Base-by-base conservation (phyloP, 805 yeast genomes). In the Dipodascopsis uninucleata region DNA sequence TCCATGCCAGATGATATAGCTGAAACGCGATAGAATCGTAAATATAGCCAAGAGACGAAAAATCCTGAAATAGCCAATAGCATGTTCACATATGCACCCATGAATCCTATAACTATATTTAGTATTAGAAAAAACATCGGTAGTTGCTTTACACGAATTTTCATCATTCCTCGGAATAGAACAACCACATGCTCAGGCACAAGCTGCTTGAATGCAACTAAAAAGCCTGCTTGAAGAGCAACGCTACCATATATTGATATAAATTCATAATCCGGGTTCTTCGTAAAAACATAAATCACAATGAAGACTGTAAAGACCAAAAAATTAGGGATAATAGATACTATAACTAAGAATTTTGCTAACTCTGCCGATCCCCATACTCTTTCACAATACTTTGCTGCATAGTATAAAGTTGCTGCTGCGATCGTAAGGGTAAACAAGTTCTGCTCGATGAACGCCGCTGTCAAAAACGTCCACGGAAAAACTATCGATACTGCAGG, bases 21-120 rank as follows among this genome's bases (percentile, higher is more conserved):
- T 3, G 41, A 33, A 28, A 38, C 42, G 8, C 49, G 42, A 68
- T 68, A 80, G 63, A 86, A 89, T 54, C 97, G 74, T 56, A 89
- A 70, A 61, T 87, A 90, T 36, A 67, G 60, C 85, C 90, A 89
- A 14, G 89, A 71, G 2, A 78, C 68, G 38, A 85, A 64, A 57
- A 89, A 87, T 5, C 73, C 73, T 2, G 58, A 23, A 60, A 63
- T 59, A 21, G 65, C 61, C 20, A 65, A 61, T 3, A 58, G 22
- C 10, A 47, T 42, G 5, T 34, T 36, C n/a, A 71, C 41, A 55
- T 63, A 54, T 56, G 59, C 58, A 10, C 46, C 51, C 41, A 66
- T 18, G 54, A 58, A 4, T 43, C 56, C 58, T 38, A 70, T 48
- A 35, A 61, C 5, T 24, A 57, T 42, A 17, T 60, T 43, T 2